These are phyloP conservation scores for Talaromyces liani DNA, from an alignment of 495 filamentous ascomycete genomes.

Conservation along the genomic window DNA sequence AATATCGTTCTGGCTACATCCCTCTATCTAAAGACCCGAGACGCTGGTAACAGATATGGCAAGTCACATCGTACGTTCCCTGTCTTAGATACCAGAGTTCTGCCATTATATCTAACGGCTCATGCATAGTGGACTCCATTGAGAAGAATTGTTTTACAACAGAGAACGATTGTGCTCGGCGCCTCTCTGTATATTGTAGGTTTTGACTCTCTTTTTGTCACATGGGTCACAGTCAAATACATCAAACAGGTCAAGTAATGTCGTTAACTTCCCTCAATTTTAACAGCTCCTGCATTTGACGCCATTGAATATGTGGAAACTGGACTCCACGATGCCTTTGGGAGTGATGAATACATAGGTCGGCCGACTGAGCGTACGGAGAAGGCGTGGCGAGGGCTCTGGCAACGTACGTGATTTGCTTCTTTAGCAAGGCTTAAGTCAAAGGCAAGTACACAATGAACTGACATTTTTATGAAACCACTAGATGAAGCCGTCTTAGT, in stretches of 20 bases:
- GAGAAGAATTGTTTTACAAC: not conserved
- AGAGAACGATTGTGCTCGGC: slow-evolving; percentile 1
- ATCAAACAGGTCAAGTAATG: no score
- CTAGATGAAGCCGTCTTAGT: not conserved
- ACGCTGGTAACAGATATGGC: no score
- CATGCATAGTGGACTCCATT: no score
- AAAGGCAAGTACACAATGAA: no score
- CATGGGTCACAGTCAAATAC: not conserved
- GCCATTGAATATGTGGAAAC: not conserved
- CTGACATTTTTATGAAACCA: no score
- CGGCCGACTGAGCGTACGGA: not conserved
- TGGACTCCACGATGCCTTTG: not conserved
- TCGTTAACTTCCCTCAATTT: no score
- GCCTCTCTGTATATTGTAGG: not conserved
- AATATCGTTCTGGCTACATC: no score
- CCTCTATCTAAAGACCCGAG: no score
- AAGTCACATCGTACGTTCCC: no score
- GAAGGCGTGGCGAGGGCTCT: not conserved
- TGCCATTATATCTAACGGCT: no score
- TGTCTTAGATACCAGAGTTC: no score
- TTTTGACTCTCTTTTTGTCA: not conserved
- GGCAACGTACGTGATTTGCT: not conserved
- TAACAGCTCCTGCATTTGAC: not conserved
- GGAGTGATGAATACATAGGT: not conserved
- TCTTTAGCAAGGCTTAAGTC: no score